Base-by-base conservation (phyloP, 2,329 filamentous ascomycete species). In the Lecanicillium sp. region DNA sequence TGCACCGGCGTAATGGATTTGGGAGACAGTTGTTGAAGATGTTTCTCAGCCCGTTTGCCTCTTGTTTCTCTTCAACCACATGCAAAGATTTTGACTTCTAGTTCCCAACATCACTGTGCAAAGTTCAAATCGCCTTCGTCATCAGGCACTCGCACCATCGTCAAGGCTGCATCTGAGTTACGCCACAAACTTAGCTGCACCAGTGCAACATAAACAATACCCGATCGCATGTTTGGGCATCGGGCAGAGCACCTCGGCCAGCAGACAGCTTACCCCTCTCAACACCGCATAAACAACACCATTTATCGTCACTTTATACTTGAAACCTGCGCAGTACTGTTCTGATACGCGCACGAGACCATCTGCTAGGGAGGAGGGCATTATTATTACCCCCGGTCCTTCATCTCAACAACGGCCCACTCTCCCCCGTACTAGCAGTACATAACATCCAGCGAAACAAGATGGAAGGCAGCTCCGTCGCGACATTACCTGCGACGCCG, bases 371-470 rank as follows among this genome's bases (percentile, higher is more conserved):
- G 29, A 7, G 37, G 20, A 32, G 17, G 11, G 15, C 12, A 14
- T 17, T 32, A 33, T 9, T 19, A 19, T 15, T 28, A 25, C n/a
- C 39, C 27, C 39, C 39, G 33, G 12, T 30, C 34, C 19, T 40
- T 35, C 27, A 40, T 33, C 34, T 37, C 29, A 29, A 41, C 31
- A 35, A n/a, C 22, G 39, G 29, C 29, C 39, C 39, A 41, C 39
- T n/a, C 33, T 41, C 29, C 29, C 22, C 12, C 22, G 29, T 37
- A 37, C 36, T 33, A 33, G n/a, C n/a, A n/a, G n/a, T n/a, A 33
- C 27, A 20, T 34, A 32, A 32, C 33, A 18, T n/a, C 19, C 20
- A 9, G 29, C 16, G 28, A 9, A 29, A 25, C 19, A 38, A 19
- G 20, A 41, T 41, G 40, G 35, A 29, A 37, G 40, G 40, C 40